These are phyloP conservation scores for Uromyces viciae-fabae DNA, from an alignment of 1,284 basidiomycete species.

Conservation along the genomic window DNA sequence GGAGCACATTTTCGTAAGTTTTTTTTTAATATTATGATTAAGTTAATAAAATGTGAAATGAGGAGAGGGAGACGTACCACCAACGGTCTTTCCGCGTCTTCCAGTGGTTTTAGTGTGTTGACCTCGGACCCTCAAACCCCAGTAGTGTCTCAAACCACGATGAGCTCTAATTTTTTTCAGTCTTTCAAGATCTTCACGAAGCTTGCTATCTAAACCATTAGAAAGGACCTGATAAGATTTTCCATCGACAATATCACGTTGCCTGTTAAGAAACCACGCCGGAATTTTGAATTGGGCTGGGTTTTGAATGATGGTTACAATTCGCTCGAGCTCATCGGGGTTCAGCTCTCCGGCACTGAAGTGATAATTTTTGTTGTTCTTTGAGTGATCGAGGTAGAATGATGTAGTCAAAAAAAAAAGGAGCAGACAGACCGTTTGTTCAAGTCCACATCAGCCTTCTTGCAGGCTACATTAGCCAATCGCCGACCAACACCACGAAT, in stretches of 20 bases:
- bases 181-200: slow-evolving; percentile 96
- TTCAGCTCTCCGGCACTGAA: slow-evolving; percentile 84
- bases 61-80: slow-evolving; percentile 16
- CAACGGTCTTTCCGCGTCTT: slow-evolving; percentile 57
- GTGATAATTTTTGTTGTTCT: no score
- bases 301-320: slow-evolving; percentile 99
- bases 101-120: slow-evolving; percentile 99
- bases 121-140: slow-evolving; percentile 71
- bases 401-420: no score
- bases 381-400: not conserved
- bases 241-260: slow-evolving; percentile 95
- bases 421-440: slow-evolving; percentile 81
- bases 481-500: slow-evolving; percentile 99
- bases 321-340: slow-evolving; percentile 95
- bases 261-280: slow-evolving; percentile 98
- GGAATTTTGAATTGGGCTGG: slow-evolving; percentile 99
- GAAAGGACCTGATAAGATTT: slow-evolving; percentile 95
- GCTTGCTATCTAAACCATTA: slow-evolving; percentile 95
- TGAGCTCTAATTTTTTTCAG: slow-evolving; percentile 99
- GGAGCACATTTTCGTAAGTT: no score
- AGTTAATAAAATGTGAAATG: not conserved
- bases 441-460: slow-evolving; percentile 99
- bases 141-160: slow-evolving; percentile 95
- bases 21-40: not conserved
- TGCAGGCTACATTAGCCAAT: slow-evolving; percentile 98